phyloP scores from a whole-genome alignment of 441 rosid species.

The Francoa sonchifolia region DNA sequence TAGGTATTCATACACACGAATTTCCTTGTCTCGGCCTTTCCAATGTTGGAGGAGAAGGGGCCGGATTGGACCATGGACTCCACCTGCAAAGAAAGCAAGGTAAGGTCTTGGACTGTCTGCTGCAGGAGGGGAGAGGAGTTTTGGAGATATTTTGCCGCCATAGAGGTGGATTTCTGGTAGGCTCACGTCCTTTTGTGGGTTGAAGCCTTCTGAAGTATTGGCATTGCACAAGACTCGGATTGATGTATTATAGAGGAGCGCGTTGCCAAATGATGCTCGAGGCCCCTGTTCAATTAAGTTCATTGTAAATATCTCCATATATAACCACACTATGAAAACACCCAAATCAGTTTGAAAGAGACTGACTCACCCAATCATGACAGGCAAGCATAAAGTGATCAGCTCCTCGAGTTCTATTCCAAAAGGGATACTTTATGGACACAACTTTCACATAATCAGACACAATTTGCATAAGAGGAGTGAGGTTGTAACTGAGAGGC shows the following conservation, averaged over 20 bases:
- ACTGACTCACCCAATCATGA: conserved; percentile 53
- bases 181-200: conserved; percentile 65
- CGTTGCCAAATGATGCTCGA: conserved; percentile 38
- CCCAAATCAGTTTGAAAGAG: background rate
- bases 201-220: conserved; percentile 82
- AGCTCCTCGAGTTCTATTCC: conserved; percentile 54
- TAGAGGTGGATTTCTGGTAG: conserved; percentile 65
- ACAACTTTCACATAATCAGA: conserved; percentile 48
- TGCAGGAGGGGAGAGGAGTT: conserved; percentile 34
- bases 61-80: conserved; percentile 65
- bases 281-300: conserved; percentile 47
- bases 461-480: conserved; percentile 42
- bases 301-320: background rate
- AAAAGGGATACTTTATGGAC: conserved; percentile 43
- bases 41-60: conserved; percentile 53
- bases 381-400: conserved; percentile 78
- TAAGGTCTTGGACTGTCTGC: conserved; percentile 26
- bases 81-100: conserved; percentile 77
- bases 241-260: conserved; percentile 42
- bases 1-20: conserved; percentile 55
- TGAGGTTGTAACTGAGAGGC: conserved; percentile 21
- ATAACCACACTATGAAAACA: background rate
- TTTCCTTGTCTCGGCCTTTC: conserved; percentile 47
- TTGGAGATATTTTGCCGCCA: conserved; percentile 32
- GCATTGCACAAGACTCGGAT: conserved; percentile 85